Evolutionary conservation across 176 grass and related monocot species (phyloP).

Genomic region (Aegilops umbellulata): DNA sequence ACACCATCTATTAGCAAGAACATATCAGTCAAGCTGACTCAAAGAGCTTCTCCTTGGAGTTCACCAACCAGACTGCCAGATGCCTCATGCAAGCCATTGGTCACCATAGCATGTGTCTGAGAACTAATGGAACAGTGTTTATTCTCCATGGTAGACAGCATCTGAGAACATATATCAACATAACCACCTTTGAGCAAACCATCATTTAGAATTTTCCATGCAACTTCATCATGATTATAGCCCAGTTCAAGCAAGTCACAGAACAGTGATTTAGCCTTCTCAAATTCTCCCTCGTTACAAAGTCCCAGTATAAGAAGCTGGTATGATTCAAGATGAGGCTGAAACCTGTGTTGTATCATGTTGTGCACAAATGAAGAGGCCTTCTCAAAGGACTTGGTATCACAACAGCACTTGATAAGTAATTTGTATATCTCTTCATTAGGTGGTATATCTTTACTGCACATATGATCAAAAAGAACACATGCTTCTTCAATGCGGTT

Average conservation of each 20-base stretch:
- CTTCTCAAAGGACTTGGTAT: slow-evolving; percentile 57
- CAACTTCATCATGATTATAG: slow-evolving; percentile 81
- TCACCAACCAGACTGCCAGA: slow-evolving; percentile 31
- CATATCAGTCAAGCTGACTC: not conserved
- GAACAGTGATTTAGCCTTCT: slow-evolving; percentile 62
- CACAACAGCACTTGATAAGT: slow-evolving; percentile 73
- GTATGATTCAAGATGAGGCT: slow-evolving; percentile 67
- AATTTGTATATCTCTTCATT: slow-evolving; percentile 68
- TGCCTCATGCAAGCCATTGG: slow-evolving; percentile 41
- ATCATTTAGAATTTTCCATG: slow-evolving; percentile 84
- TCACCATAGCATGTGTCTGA: slow-evolving; percentile 61
- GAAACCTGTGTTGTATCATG: slow-evolving; percentile 62
- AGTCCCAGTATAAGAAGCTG: slow-evolving; percentile 61
- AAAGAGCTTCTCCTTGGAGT: slow-evolving; percentile 35
- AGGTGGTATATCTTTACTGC: slow-evolving; percentile 51
- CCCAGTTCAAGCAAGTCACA: slow-evolving; percentile 56
- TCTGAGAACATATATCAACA: slow-evolving; percentile 55
- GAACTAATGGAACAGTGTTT: slow-evolving; percentile 46
- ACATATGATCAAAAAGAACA: slow-evolving; percentile 64
- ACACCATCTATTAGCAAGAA: not conserved
- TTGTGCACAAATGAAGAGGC: slow-evolving; percentile 46
- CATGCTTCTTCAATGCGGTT: slow-evolving; percentile 59
- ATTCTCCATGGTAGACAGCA: slow-evolving; percentile 68
- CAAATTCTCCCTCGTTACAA: slow-evolving; percentile 58
- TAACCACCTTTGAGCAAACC: slow-evolving; percentile 60